Base-by-base conservation (phyloP, 2,329 filamentous ascomycete genomes). In the Colletotrichum theobromicola region DNA sequence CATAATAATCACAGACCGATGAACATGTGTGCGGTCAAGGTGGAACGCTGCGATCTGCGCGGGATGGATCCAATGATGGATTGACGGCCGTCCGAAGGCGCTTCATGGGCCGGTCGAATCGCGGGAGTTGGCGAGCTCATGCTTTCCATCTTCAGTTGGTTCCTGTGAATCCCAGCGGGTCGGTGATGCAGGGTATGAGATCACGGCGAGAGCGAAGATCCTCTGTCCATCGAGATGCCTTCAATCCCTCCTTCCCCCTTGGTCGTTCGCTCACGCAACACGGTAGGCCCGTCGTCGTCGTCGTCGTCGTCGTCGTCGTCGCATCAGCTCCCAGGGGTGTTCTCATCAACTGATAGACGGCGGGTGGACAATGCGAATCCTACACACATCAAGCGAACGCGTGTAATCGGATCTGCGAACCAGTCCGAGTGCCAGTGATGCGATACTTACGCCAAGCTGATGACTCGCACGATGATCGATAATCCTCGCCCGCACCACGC, bases 11-110 rank as follows among this genome's bases (percentile, higher is more conserved):
- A 57, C 64, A 46, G 46, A 67, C 65, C 21, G 46, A 46, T 53
- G 30, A 18, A 58, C 55, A 63, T 26, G 46, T 16, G 30, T 18
- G 55, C 32, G 35, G 8, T n/a, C n/a, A 61, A 34, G 61, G 30
- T 37, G 62, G 42, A 60, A 70, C 21, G 37, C 24, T 26, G 50
- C 42, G 72, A 74, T 74, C 61, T 74, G 61, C 72, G 62, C 72
- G 62, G 9, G n/a, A 26, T 26, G 42, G 53, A 62, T 35, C 62
- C 67, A 74, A 71, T 62, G 32, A 62, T 55, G 55, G 34, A 30
- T 16, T 62, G 61, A 57, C 61, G 30, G 67, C 68, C 72, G 57
- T 62, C 72, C 32, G 55, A 72, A 74, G 61, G 67, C 32, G 16
- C 32, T 34, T 67, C 60, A 58, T 32, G 30, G 16, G 18, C 16